Evolutionary conservation across 1,284 basidiomycete species (phyloP), one percentile per base, ranked within the genome.

Genomic region (Cryptococcus sp.): DNA sequence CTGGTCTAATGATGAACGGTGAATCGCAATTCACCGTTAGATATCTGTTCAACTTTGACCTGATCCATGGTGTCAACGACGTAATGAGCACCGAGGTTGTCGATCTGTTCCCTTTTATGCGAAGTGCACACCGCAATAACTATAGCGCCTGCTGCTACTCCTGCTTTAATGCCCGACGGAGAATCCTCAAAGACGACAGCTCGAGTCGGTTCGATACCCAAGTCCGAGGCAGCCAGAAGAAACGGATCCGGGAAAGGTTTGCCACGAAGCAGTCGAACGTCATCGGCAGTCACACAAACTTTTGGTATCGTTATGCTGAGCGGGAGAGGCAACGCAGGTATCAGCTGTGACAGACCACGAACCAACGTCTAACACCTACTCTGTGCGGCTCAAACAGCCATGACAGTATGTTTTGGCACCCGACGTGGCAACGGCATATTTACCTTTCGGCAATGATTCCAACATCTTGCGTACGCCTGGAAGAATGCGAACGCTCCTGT

Each of bases 251-350:
- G 86, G 22, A 85, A 84, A 47, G 86, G 87, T 77, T 88, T 87
- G 83, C 65, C 67, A 49, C 65, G 56, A 23, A 54, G 72, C 23
- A 81, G 69, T 43, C 78, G 72, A 5, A 73, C 85, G 80, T 90
- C 88, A 72, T 90, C 88, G 41, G 88, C 88, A 19, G 88, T 90
- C 76, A 90, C 88, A 25, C 88, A 89, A 38, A 90, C 84, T 41
- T 81, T 78, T 7, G 88, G 88, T 11, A 87, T 86, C 1, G 81
- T 82, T 74, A 90, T 90, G 17, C 87, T 87, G 47, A 85, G 85
- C 7, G 81, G 82, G 61, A 61, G 55, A 64, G 50, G 53, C 55
- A 47, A 35, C 30, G 30, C 25, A 48, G 57, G 64, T 43, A 58
- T 55, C 52, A 11, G 25, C 17, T 7, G 30, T 19, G 23, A 8